A percentile compares a stretch with the other conserved stretches of the same genome.
Conservation (phyloP, 2,329 filamentous ascomycete species). For the Calonectria crousiana region DNA sequence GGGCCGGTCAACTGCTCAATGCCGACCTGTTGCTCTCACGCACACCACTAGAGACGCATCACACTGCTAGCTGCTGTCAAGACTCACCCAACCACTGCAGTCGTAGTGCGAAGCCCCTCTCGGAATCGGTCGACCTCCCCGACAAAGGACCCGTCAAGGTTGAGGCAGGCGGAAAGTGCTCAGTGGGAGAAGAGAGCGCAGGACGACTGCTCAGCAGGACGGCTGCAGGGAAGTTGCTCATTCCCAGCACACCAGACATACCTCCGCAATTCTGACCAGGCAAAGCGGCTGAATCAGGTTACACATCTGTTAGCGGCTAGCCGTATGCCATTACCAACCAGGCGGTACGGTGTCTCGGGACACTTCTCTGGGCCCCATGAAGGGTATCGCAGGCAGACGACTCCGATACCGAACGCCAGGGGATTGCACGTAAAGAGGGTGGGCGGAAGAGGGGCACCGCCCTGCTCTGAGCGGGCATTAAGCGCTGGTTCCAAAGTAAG, state of each 20-base stretch:
- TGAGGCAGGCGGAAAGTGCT: background rate
- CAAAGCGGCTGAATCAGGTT: background rate
- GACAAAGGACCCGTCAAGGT: background rate
- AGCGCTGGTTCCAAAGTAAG: background rate
- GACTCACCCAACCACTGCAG: constrained; percentile 10
- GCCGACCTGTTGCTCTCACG: constrained; percentile 4
- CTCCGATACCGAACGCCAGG: background rate
- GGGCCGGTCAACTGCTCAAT: constrained; percentile 14
- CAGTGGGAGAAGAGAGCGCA: background rate
- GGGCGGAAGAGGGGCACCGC: constrained; percentile 7
- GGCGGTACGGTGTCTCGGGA: constrained; percentile 23
- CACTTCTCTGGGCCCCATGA: background rate
- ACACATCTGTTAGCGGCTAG: background rate
- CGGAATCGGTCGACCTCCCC: constrained; percentile 13
- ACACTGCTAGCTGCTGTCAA: constrained; percentile 25
- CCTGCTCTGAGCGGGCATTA: constrained; percentile 15
- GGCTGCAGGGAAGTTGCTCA: background rate
- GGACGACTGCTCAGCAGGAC: background rate
- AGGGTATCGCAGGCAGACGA: background rate
- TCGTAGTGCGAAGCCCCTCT: constrained; percentile 15
- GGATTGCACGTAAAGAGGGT: background rate
- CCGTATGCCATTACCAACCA: constrained; percentile 16
- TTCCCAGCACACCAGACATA: background rate
- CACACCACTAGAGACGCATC: constrained; percentile 28
- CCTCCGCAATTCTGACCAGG: background rate